A percentile compares a stretch with the other conserved stretches of the same genome.
Conservation (phyloP, 2,329 filamentous ascomycete genomes). For the Colletotrichum spaethianum region DNA sequence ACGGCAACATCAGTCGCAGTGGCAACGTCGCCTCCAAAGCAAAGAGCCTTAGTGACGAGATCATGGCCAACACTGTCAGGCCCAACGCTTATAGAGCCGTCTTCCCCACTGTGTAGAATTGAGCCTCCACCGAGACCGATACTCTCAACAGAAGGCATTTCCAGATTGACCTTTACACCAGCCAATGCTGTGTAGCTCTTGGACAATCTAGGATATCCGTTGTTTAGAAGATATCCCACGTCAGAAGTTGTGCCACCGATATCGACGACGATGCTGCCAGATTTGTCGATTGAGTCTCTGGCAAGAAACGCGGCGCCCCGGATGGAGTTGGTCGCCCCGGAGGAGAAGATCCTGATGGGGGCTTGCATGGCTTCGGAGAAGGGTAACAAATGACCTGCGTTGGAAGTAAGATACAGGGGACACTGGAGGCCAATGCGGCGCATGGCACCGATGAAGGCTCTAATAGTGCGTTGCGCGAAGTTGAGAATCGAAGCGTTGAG, state of each 20-base stretch:
- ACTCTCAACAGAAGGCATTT: conserved; percentile 46
- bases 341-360: conserved; percentile 45
- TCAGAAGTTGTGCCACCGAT: conserved; percentile 46
- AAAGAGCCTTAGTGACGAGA: conserved; percentile 41
- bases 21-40: conserved; percentile 43
- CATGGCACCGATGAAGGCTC: conserved; percentile 61
- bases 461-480: conserved; percentile 62
- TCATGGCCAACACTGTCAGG: conserved; percentile 47
- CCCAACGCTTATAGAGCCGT: conserved; percentile 41
- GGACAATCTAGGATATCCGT: conserved; percentile 44
- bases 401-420: conserved; percentile 63
- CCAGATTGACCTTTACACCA: conserved; percentile 45
- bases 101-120: conserved; percentile 21
- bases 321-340: conserved; percentile 46
- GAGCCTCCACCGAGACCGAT: conserved; percentile 45
- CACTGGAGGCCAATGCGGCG: conserved; percentile 54
- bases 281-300: conserved; percentile 20
- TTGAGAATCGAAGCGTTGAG: conserved; percentile 65
- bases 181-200: conserved; percentile 45
- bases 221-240: conserved; percentile 43
- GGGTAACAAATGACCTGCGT: conserved; percentile 57
- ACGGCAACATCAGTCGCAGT: conserved; percentile 47
- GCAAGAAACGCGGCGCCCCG: conserved; percentile 44
- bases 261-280: conserved; percentile 43
- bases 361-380: conserved; percentile 44